Conservation (phyloP, 306 rosid species). For the Cyamopsis tetragonoloba region DNA sequence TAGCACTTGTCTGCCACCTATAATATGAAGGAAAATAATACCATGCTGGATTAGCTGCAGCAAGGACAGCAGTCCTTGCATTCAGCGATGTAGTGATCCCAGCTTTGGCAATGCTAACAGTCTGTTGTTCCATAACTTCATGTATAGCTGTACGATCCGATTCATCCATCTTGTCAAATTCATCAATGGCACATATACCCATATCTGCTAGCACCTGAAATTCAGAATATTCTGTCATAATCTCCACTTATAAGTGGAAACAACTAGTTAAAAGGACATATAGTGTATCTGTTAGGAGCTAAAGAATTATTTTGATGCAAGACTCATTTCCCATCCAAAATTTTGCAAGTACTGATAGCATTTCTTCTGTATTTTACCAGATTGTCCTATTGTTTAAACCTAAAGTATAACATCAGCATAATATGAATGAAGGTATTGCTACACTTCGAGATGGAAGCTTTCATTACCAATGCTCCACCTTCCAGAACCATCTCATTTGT, state of each 20-base stretch:
- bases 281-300: background rate
- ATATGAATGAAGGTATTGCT: background rate
- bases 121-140: constrained; percentile 99
- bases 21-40: constrained; percentile 27
- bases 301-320: constrained; percentile 11
- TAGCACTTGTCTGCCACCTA: constrained; percentile 4
- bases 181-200: constrained; percentile 99
- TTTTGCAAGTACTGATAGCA: background rate
- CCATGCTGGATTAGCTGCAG: constrained; percentile 99
- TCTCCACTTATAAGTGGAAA: constrained; percentile 17
- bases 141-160: constrained; percentile 96
- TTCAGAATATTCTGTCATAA: constrained; percentile 21
- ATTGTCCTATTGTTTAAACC: constrained; percentile 7
- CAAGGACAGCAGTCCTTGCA: constrained; percentile 98
- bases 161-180: constrained; percentile 99
- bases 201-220: constrained; percentile 93
- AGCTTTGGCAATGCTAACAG: constrained; percentile 99
- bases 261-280: constrained; percentile 13
- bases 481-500: constrained; percentile 98
- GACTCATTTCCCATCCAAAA: background rate
- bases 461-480: constrained; percentile 98
- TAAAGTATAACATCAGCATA: background rate
- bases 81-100: constrained; percentile 96
- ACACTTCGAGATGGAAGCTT: constrained; percentile 8
- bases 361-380: background rate